Conservation (phyloP, 768 basidiomycete genomes). For the Xerocomus brunneocitrinus region DNA sequence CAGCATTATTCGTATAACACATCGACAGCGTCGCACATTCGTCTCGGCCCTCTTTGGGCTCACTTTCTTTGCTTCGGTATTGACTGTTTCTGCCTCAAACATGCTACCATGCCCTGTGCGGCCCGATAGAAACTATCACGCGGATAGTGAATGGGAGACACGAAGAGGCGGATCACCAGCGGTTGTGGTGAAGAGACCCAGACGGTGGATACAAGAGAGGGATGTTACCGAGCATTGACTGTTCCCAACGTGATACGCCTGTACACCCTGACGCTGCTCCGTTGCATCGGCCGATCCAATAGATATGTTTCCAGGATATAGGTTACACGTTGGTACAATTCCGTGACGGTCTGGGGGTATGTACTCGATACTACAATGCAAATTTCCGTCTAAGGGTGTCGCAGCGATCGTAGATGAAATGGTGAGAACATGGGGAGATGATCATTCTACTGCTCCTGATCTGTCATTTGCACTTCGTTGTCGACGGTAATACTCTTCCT, state of each 20-base stretch:
- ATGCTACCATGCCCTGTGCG: slow-evolving; percentile 80
- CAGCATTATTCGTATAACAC: slow-evolving; percentile 55
- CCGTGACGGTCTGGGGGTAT: slow-evolving; percentile 19
- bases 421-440: slow-evolving; percentile 8
- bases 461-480: slow-evolving; percentile 24
- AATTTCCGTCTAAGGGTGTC: slow-evolving; percentile 25
- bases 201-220: slow-evolving; percentile 82
- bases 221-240: slow-evolving; percentile 12
- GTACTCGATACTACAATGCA: slow-evolving; percentile 27
- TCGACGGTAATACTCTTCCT: slow-evolving; percentile 52
- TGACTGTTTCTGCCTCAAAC: slow-evolving; percentile 78
- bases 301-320: slow-evolving; percentile 5
- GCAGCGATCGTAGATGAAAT: slow-evolving; percentile 7
- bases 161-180: slow-evolving; percentile 27
- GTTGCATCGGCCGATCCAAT: background rate
- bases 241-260: background rate
- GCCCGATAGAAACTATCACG: slow-evolving; percentile 49
- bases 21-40: slow-evolving; percentile 60
- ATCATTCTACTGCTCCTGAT: slow-evolving; percentile 16
- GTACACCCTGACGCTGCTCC: background rate
- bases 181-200: slow-evolving; percentile 58
- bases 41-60: slow-evolving; percentile 75
- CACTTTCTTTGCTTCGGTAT: slow-evolving; percentile 72
- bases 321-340: slow-evolving; percentile 21
- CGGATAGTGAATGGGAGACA: slow-evolving; percentile 44